A percentile compares a stretch with the other conserved stretches of the same genome.
Evolutionary conservation across 306 rosid species (phyloP).

Genomic region (Cucurbita moschata): DNA sequence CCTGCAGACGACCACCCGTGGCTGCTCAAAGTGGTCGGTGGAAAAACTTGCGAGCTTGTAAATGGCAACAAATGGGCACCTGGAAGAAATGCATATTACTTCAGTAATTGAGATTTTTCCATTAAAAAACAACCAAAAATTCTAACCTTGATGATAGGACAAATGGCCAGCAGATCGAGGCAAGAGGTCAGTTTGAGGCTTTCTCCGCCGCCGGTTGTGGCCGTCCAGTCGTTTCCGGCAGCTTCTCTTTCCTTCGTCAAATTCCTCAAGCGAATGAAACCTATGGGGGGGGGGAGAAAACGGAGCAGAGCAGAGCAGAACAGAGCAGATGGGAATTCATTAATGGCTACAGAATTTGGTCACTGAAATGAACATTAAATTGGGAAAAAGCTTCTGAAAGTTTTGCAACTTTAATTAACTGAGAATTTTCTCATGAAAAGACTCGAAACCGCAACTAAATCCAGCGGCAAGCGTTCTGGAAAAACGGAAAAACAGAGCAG

Average conservation of each 20-base stretch:
- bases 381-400: neutral
- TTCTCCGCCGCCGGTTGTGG: constrained; percentile 83
- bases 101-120: no score
- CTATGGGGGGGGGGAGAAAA: constrained; percentile 5
- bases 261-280: constrained; percentile 90
- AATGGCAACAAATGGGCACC: neutral
- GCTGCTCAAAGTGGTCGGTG: neutral
- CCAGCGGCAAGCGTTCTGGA: neutral
- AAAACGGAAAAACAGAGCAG: neutral
- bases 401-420: neutral
- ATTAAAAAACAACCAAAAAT: neutral
- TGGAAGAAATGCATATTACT: no score
- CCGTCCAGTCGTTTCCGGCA: constrained; percentile 93
- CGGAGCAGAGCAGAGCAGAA: neutral
- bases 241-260: constrained; percentile 93
- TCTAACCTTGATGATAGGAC: constrained; percentile 55
- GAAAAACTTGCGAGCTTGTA: neutral
- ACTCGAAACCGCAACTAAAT: neutral
- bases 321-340: neutral
- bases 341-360: no score
- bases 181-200: constrained; percentile 67
- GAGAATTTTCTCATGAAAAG: constrained; percentile 1
- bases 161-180: constrained; percentile 32
- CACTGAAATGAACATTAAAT: neutral
- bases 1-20: neutral